Conservation (phyloP, 805 yeast genomes). For the Diddensiella caesifluorescens region DNA sequence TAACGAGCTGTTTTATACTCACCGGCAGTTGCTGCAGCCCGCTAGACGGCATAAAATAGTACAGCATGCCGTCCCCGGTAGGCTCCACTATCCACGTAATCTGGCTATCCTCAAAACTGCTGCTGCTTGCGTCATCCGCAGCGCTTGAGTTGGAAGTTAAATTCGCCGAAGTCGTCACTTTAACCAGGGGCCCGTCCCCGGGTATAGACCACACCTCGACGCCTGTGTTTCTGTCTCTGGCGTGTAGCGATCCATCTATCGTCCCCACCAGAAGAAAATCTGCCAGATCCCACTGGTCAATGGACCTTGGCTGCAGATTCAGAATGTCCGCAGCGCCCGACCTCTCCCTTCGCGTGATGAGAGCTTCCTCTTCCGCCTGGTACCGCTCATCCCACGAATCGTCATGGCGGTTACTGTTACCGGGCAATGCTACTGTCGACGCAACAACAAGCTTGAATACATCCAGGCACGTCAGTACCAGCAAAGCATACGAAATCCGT, state of each 20-base stretch:
- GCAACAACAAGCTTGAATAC: too few relatives aligned
- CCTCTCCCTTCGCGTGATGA: background rate
- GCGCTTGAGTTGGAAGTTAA: background rate
- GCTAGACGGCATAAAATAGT: conserved; percentile 64
- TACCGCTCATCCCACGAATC: too few relatives aligned
- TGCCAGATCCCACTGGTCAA: conserved; percentile 47
- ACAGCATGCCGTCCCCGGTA: conserved; percentile 73
- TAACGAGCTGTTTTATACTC: conserved; percentile 67
- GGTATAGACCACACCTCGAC: conserved; percentile 69
- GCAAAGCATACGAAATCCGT: too few relatives aligned
- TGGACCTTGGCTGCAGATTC: conserved; percentile 17
- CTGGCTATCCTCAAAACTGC: conserved; percentile 28
- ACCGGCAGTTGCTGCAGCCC: conserved; percentile 83
- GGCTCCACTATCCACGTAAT: conserved; percentile 89
- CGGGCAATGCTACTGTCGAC: too few relatives aligned
- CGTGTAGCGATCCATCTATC: conserved; percentile 83
- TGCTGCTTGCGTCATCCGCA: background rate
- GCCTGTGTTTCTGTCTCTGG: conserved; percentile 71
- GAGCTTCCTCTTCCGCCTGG: background rate
- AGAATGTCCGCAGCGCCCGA: background rate
- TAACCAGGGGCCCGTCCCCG: conserved; percentile 59
- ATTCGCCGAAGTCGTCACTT: conserved; percentile 26
- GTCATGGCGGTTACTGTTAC: too few relatives aligned
- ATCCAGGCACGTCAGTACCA: too few relatives aligned
- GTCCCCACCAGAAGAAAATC: conserved; percentile 67